Conservation (phyloP, 2,329 filamentous ascomycete genomes). For the Aspergillus cejpii region DNA sequence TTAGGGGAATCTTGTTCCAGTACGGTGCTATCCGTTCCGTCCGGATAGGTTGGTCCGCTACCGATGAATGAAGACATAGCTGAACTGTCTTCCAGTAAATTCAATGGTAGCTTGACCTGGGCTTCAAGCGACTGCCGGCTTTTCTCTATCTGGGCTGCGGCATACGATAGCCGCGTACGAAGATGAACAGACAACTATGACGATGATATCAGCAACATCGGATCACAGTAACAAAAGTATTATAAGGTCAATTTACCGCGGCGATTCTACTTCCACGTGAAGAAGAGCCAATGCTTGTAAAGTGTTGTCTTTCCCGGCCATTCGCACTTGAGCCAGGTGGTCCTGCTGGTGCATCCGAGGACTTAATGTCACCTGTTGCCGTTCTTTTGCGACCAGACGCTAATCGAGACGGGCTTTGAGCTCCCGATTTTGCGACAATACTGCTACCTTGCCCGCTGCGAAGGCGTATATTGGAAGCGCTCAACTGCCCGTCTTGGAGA, state of each 20-base stretch:
- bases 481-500: not conserved
- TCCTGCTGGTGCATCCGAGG: conserved; percentile 20
- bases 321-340: conserved; percentile 30
- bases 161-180: conserved; percentile 78
- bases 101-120: conserved; percentile 68
- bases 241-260: conserved; percentile 53
- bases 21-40: conserved; percentile 22
- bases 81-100: conserved; percentile 63
- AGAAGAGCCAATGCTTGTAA: conserved; percentile 64
- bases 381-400: conserved; percentile 60
- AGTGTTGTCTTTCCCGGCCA: conserved; percentile 47
- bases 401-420: conserved; percentile 13
- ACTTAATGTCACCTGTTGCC: conserved; percentile 67
- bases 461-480: conserved; percentile 3
- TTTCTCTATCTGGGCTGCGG: conserved; percentile 87
- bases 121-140: conserved; percentile 71
- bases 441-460: conserved; percentile 9
- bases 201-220: conserved; percentile 14
- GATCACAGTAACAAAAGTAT: conserved; percentile 6
- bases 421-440: conserved; percentile 10
- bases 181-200: conserved; percentile 68
- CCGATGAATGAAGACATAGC: conserved; percentile 52
- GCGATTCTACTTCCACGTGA: conserved; percentile 65
- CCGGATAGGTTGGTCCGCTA: conserved; percentile 49
- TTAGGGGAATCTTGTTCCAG: conserved; percentile 21